These are phyloP conservation scores for Cryptomeria japonica DNA, from an alignment of 75 land plant genomes.

Conservation along the genomic window DNA sequence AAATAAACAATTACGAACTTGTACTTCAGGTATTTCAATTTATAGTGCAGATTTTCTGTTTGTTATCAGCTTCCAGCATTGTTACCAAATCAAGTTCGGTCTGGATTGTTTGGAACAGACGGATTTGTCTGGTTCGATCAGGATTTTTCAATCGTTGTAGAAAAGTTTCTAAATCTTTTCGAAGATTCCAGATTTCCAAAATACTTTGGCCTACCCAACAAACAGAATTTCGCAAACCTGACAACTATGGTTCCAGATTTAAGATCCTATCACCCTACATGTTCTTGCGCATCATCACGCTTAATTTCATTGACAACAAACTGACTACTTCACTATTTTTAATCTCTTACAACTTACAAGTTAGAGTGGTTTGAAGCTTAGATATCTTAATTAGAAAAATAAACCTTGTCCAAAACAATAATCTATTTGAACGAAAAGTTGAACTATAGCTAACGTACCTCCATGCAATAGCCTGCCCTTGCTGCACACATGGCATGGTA, in stretches of 20 bases:
- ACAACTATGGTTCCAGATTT: neutral
- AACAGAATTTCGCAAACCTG: too few relatives aligned
- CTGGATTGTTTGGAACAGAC: too few relatives aligned
- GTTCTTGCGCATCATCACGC: neutral
- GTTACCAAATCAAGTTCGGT: too few relatives aligned
- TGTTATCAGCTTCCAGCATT: too few relatives aligned
- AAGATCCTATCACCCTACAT: neutral
- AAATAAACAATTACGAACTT: too few relatives aligned
- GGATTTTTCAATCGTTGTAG: too few relatives aligned
- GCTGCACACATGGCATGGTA: slow-evolving; percentile 97
- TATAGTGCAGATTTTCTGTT: too few relatives aligned
- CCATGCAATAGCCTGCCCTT: slow-evolving; percentile 95
- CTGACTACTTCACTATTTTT: neutral
- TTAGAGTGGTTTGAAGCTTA: neutral
- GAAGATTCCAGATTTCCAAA: too few relatives aligned
- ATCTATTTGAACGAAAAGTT: neutral
- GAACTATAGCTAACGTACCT: slow-evolving; percentile 41
- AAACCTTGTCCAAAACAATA: neutral
- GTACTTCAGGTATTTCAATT: too few relatives aligned
- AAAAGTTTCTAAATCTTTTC: too few relatives aligned
- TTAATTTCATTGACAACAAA: neutral
- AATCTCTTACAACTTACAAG: neutral
- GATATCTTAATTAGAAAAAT: neutral
- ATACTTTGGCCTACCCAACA: too few relatives aligned
- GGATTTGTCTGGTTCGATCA: too few relatives aligned